Percentiles rank a stretch among this genome's conserved stretches.
Evolutionary conservation across 306 rosid species (phyloP).

Genomic region (Corylus heterophylla): DNA sequence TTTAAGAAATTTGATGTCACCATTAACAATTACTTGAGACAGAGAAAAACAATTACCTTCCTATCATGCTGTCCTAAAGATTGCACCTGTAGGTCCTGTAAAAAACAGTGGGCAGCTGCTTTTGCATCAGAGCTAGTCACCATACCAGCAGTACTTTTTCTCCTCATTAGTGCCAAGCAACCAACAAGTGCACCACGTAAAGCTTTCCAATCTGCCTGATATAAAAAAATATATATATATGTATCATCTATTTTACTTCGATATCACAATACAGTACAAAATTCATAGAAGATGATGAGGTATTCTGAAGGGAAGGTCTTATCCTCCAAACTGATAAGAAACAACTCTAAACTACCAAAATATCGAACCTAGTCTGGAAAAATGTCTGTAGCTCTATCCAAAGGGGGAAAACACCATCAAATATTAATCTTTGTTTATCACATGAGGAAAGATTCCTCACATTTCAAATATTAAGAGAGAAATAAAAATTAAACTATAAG

Average conservation of each 20-base stretch:
- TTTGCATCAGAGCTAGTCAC: conserved; percentile 69
- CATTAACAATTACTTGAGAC: conserved; percentile 16
- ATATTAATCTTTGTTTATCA: not conserved
- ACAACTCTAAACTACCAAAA: not conserved
- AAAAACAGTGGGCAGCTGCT: conserved; percentile 60
- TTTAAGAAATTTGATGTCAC: not conserved
- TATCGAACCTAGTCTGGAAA: not conserved
- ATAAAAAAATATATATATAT: conserved; percentile 14
- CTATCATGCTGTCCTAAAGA: conserved; percentile 87
- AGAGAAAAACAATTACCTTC: conserved; percentile 50
- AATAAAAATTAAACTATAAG: not conserved
- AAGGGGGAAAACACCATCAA: not conserved
- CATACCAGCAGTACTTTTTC: conserved; percentile 60
- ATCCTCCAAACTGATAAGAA: not conserved
- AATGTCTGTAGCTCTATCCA: not conserved
- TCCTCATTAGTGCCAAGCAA: conserved; percentile 78
- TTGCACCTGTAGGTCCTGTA: conserved; percentile 73
- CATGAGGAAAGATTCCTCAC: not conserved
- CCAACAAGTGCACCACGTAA: conserved; percentile 94
- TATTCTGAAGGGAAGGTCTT: not conserved
- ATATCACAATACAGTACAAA: not conserved
- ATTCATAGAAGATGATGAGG: not conserved
- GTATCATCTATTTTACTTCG: conserved; percentile 15
- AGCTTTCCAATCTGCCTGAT: conserved; percentile 99
- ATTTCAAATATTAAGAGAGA: not conserved